Base-by-base conservation (phyloP, 2,329 filamentous ascomycete species). In the Tolypocladium nubicola region DNA sequence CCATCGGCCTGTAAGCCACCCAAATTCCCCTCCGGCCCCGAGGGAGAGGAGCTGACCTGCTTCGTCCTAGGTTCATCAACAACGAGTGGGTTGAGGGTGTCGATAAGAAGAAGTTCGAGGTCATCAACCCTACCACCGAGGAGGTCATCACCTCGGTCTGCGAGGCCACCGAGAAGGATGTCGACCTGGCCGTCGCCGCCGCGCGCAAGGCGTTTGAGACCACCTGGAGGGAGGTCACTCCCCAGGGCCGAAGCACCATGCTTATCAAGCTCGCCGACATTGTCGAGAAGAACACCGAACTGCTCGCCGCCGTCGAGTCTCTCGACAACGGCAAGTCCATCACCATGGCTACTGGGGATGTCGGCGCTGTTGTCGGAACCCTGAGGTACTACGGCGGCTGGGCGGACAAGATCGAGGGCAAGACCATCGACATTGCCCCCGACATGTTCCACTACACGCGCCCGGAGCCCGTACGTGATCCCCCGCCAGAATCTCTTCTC, bases 351-450 rank as follows among this genome's bases (percentile, higher is more conserved):
- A 87, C 84, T 69, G 87, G 84, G 41, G 90, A 96, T 69, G 80
- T 96, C 47, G 76, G 72, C 56, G 81, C 83, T 64, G 85, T 86
- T 58, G 78, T 83, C 62, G 85, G 80, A 68, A 87, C 82, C 75
- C 74, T 97, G 67, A 85, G 91, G 73, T 97, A 76, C 71, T 76
- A 75, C 67, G 90, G 82, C 68, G 91, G 91, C 61, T 96, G 88
- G 86, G 89, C 90, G 67, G 91, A 96, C 80, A 96, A 96, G 85
- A 86, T 94, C 63, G 81, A 86, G 73, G 90, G 91, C 73, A 90
- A 92, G 79, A 90, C 90, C 57, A 85, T 94, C 63, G 89, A 95
- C 67, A 88, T 90, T 64, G 77, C 81, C 67, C 81, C 83, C 58
- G 86, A 89, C 63, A 90, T 86, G 73, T 90, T 95, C 77, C 87